Evolutionary conservation across 768 basidiomycete species (phyloP).

Genomic region (Amanita inopinata): DNA sequence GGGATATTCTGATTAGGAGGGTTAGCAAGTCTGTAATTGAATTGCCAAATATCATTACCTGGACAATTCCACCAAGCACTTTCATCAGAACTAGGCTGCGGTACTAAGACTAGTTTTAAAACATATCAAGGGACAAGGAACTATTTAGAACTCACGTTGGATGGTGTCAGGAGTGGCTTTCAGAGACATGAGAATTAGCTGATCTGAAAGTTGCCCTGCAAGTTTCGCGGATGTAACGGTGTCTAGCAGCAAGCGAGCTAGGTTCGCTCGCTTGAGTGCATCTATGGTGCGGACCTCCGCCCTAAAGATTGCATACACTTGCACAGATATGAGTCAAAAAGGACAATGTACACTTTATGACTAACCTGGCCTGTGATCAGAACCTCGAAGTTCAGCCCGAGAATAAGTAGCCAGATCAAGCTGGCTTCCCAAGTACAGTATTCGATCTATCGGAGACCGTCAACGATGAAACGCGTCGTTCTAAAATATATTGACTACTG

Average conservation of each 20-base stretch:
- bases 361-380: constrained; percentile 89
- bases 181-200: constrained; percentile 49
- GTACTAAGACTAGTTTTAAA: constrained; percentile 38
- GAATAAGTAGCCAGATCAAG: constrained; percentile 75
- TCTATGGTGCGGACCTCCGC: constrained; percentile 76
- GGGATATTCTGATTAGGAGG: constrained; percentile 38
- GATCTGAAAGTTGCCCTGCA: constrained; percentile 64
- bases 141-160: constrained; percentile 28
- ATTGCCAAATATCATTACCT: constrained; percentile 30
- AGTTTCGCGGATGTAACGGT: constrained; percentile 51
- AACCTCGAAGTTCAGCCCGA: constrained; percentile 78
- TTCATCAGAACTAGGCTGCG: constrained; percentile 77
- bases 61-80: constrained; percentile 70
- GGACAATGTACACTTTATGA: neutral
- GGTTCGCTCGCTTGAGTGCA: constrained; percentile 54
- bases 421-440: constrained; percentile 67
- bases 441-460: constrained; percentile 64
- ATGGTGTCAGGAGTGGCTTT: constrained; percentile 27
- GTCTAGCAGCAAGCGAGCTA: constrained; percentile 62
- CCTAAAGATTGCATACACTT: constrained; percentile 81
- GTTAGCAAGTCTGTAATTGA: constrained; percentile 1
- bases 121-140: neutral
- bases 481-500: constrained; percentile 13
- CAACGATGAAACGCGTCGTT: constrained; percentile 5
- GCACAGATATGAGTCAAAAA: constrained; percentile 10